Base-by-base conservation (phyloP, 352 stramenopile genomes). In the Globisporangium recalcitrans region DNA sequence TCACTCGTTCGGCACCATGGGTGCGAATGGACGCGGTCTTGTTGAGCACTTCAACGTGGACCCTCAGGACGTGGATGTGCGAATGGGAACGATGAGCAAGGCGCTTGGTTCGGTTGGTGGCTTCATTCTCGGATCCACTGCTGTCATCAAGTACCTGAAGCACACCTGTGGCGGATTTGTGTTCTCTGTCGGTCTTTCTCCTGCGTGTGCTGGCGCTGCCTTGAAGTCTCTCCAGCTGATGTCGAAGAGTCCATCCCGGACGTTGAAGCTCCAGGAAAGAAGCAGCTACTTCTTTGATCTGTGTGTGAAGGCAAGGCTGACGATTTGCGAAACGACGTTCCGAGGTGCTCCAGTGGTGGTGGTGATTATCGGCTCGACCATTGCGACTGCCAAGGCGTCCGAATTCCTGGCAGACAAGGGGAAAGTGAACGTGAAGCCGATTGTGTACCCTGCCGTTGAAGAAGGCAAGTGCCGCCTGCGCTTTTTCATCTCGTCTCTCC, bases 401-500 rank as follows among this genome's bases (percentile, higher is more conserved):
- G 78, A 89, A 62, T 85, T 70, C 54, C 63, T 93, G 46, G 69
- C 72, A 14, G 44, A 70, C 19, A 71, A 87, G 29, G 72, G 62
- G 40, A 66, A 84, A 40, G 65, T 93, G 21, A 93, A 93, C 58
- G 84, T 93, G 36, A 95, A 91, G 63, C 82, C 86, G 8, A 93
- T 92, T 55, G 85, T 95, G 64, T 87, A 95, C 57, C 86, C 86
- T 44, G 86, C 86, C 0, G 86, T 95, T 29, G 86, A 91, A 52
- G 83, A 91, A 64, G 86, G 86, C 52, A 91, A 93, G 62, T 90
- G 82, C 48, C 79, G 86, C 44, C 64, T 95, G 42, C 84, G 86
- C 21, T 95, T 95, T 62, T 95, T 95, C 66, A 90, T 95, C 55
- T 93, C 81, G 51, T 78, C 80, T 19, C 63, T 90, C 34, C 83